Base-by-base conservation (phyloP, 306 rosid genomes). In the Dryas drummondii region DNA sequence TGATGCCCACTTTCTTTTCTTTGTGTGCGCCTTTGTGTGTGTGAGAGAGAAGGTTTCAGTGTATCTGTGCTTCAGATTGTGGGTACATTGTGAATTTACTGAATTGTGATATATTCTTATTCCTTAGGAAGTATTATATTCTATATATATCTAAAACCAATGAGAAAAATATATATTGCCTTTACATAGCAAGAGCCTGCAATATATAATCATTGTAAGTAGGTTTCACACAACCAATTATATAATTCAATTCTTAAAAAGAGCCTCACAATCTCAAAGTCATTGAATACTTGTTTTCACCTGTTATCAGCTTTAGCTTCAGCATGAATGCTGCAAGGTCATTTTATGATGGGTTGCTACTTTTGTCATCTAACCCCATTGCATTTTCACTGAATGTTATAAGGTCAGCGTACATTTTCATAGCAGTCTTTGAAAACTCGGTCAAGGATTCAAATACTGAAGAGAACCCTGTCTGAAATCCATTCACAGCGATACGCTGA, bases 381-480 rank as follows among this genome's bases (percentile, higher is more conserved):
- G 74, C 68, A 76, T 85, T 81, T 73, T 84, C 93, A 68, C 86
- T 69, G 71, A 56, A 82, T 58, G 80, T 71, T 37, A 82, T 84
- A 56, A 91, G 90, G 65, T 74, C 96, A 74, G 78, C 76, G 66
- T 88, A 91, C 84, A 91, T 77, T 79, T 85, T 80, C 12, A 70
- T 78, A 3, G 91, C 83, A 70, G 87, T 92, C 73, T 78, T 84
- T 19, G 87, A 86, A 76, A 91, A 91, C 76, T 91, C 91, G 0
- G 85, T 58, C 13, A 88, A 58, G 62, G 96, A 91, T 79, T 83
- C 88, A 73, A 91, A 87, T 7, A 91, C 86, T 9, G 59, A 76
- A 72, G 85, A 85, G 70, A 91, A 88, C 7, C 93, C 96, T 4
- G 64, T 80, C 75, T 83, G 91, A 82, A 91, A 75, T 82, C 93